Evolutionary conservation across 306 rosid genomes (phyloP).

Genomic region (Prunus mongolica): DNA sequence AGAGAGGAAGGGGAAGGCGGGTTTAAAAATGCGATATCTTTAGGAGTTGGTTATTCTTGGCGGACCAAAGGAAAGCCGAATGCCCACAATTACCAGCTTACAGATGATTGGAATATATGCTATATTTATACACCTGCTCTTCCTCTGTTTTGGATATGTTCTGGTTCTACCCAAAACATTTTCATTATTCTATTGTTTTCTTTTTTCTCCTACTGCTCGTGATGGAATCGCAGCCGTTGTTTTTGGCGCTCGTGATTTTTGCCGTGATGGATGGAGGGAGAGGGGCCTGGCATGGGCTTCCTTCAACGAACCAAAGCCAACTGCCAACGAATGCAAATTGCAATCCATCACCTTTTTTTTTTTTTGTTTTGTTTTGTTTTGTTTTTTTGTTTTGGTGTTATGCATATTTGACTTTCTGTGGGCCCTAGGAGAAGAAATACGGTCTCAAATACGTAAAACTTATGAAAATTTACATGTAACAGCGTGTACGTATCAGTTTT

Average conservation of each 20-base stretch:
- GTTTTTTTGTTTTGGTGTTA: background rate
- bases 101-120: constrained; percentile 39
- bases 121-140: constrained; percentile 53
- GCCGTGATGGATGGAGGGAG: constrained; percentile 24
- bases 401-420: background rate
- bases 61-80: constrained; percentile 24
- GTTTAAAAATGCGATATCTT: constrained; percentile 40
- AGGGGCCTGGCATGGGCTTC: background rate
- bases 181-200: background rate
- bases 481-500: background rate
- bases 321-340: background rate
- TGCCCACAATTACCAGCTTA: constrained; percentile 29
- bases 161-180: constrained; percentile 1
- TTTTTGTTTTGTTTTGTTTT: too few species aligned
- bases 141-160: background rate
- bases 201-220: background rate
- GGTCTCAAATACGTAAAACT: background rate
- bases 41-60: constrained; percentile 57
- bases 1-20: constrained; percentile 13
- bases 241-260: constrained; percentile 36
- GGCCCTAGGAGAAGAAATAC: background rate
- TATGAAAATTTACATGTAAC: too few species aligned
- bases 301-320: background rate
- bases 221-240: constrained; percentile 33
- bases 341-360: too few species aligned